phyloP scores from a whole-genome alignment of 2,329 filamentous ascomycete species.

The Phialophora chinensis region DNA sequence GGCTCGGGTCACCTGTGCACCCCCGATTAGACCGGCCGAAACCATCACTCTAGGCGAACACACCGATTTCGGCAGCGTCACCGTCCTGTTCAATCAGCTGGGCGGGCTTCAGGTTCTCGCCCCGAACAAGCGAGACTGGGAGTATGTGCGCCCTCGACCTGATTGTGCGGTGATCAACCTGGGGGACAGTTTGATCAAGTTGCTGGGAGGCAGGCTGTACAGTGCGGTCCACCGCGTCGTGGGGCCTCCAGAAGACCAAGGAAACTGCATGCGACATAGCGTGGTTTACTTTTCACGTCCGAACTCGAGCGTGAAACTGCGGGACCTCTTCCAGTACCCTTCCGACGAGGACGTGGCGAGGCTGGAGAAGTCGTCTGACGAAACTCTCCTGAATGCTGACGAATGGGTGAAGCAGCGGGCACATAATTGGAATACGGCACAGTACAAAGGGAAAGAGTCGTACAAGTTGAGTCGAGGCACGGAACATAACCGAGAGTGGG shows the following conservation, averaged over 20 bases:
- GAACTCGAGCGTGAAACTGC: constrained; percentile 19
- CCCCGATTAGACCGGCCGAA: constrained; percentile 38
- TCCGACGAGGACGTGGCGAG: constrained; percentile 15
- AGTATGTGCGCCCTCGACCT: constrained; percentile 36
- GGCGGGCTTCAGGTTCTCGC: constrained; percentile 48
- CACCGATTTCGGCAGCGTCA: constrained; percentile 48
- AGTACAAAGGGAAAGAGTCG: constrained; percentile 26
- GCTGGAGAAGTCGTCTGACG: constrained; percentile 14
- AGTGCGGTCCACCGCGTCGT: constrained; percentile 42
- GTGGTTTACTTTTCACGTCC: constrained; percentile 38
- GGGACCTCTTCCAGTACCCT: constrained; percentile 22
- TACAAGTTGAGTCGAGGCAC: constrained; percentile 27
- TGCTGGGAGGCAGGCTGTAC: constrained; percentile 49
- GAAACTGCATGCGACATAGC: constrained; percentile 28
- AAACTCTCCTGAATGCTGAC: constrained; percentile 20
- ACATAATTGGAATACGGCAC: constrained; percentile 27
- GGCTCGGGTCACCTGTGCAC: constrained; percentile 37
- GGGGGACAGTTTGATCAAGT: constrained; percentile 56
- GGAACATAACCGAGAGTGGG: constrained; percentile 22
- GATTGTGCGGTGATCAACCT: constrained; percentile 52
- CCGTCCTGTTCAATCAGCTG: constrained; percentile 46
- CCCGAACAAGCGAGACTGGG: constrained; percentile 38
- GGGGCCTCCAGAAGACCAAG: constrained; percentile 38
- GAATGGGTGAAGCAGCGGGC: constrained; percentile 26
- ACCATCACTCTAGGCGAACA: constrained; percentile 44